Evolutionary conservation across 768 basidiomycete genomes (phyloP), one percentile per base, ranked within the genome.

Genomic region (Collybiopsis confluens): DNA sequence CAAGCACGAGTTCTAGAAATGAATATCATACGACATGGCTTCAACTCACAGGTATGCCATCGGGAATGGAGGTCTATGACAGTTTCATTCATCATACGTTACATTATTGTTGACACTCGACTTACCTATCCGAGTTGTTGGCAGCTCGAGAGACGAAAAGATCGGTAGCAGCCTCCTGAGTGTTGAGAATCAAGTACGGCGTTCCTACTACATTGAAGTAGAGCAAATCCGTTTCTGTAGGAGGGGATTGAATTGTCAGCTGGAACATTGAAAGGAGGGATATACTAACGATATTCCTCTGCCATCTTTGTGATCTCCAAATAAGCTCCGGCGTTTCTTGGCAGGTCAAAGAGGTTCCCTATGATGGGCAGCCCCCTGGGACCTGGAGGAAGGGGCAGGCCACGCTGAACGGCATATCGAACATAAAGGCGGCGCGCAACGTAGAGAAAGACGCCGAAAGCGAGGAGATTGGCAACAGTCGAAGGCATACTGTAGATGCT

Each of bases 121-220:
- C 60, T 11, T 26, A 61, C 64, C 64, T 64, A 44, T 59, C 59
- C 4, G 57, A 64, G 37, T 61, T 65, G 23, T 57, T 60, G 21
- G 40, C 51, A 2, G 59, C 62, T 48, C 62, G 56, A 35, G 55
- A 59, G 10, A 65, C 64, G 1, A 69, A 48, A 21, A 68, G 60
- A 20, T 67, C 64, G 15, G 52, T 58, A 9, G 59, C 61, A 6
- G 60, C 55, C 26, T 65, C 55, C 7, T 55, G 53, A 20, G 61
- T 58, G 40, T 66, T 60, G 16, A 67, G 51, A 26, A 66, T 54
- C 24, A 66, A 46, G 11, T 66, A 48, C 0, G 54, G 59, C 13
- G 56, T 58, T 24, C 66, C 64, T 2, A 51, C 49, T 5, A 61
- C 48, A 40, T 57, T 55, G 16, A 65, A 51, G 50, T 63, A 62